Base-by-base conservation (phyloP, 495 filamentous ascomycete species). In the Xylaria castorea region DNA sequence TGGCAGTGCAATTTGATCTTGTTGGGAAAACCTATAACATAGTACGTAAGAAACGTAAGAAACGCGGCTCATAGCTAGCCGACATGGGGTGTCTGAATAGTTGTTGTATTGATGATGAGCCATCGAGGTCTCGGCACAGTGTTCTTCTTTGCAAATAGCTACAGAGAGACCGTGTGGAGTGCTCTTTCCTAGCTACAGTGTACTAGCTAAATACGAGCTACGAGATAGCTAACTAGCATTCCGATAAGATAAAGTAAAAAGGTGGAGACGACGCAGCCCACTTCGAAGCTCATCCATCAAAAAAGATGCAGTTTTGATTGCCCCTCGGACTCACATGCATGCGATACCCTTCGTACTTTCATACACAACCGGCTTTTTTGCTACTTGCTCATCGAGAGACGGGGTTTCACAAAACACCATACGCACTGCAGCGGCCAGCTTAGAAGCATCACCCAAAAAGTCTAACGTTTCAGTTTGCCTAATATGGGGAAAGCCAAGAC, bases 401-500 rank as follows among this genome's bases (percentile, higher is more conserved):
- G n/a, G 50, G 38, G 46, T 58, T n/a, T 68, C 20, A 2, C 27
- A 38, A n/a, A 1, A 46, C n/a, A 66, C 9, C 18, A 68, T 5
- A 58, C 16, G 8, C 3, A 1, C 7, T n/a, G 7, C 5, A 60
- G 66, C 34, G 5, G 34, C 34, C 6, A 16, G 34, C 2, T 30
- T 5, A 46, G 36, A 36, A 61, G 55, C 14, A 27, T n/a, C 25
- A 42, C 27, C 7, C 20, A 36, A 16, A 20, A 14, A 70, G 38
- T 30, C 7, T 30, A 11, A 14, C 6, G 3, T 12, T 42, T 11
- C 4, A 4, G 51, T 20, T 34, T 40, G 60, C 44, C 55, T 61
- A 75, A 51, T 32, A 91, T 91, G 89, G 87, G 85, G n/a, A 92
- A 91, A 81, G 82, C 84, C n/a, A 85, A 88, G 72, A 81, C 84